Base-by-base conservation (phyloP, 1,284 basidiomycete genomes). In the Cryptococcus sp. region DNA sequence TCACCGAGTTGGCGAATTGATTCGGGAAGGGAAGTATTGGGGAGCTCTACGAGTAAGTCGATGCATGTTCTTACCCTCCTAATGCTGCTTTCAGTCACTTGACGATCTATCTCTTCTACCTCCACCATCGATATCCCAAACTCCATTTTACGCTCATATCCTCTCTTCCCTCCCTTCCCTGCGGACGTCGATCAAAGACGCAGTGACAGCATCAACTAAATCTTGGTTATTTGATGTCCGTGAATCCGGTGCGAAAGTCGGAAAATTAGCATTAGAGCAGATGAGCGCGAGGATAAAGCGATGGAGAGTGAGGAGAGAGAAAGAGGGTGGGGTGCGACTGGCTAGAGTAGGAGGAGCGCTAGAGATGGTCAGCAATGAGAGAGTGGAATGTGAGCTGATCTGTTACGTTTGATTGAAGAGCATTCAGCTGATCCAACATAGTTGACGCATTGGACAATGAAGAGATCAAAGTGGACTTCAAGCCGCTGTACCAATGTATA, bases 191-290 rank as follows among this genome's bases (percentile, higher is more conserved):
- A 90, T 99, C 70, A 91, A 94, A 72, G 87, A 90, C 65, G 89
- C 90, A 0, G 96, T 98, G 2, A 95, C 90, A 0, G 88, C 91
- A 0, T 90, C 93, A 6, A 88, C 93, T 79, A 98, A 98, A 73
- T 88, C 96, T 60, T 99, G 96, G 96, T 79, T 99, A 32, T 85
- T 95, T 53, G 92, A 98, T 67, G 93, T 98, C 55, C 81, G 96
- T 52, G 93, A 97, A 65, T 84, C 89, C 58, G 90, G 89, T 55
- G 84, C 87, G 0, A 83, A 88, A 48, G 89, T 99, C 1, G 96
- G 96, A 2, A 83, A 83, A 60, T 81, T 93, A 4, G 95, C 95
- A 0, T 82, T 96, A 37, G 92, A 97, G 62, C 85, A 86, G 23
- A 98, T 98, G 90, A 89, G 92, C 49, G 76, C 79, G 33, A 83